Conservation (phyloP, 306 rosid genomes). For the Rosa lucieae region DNA sequence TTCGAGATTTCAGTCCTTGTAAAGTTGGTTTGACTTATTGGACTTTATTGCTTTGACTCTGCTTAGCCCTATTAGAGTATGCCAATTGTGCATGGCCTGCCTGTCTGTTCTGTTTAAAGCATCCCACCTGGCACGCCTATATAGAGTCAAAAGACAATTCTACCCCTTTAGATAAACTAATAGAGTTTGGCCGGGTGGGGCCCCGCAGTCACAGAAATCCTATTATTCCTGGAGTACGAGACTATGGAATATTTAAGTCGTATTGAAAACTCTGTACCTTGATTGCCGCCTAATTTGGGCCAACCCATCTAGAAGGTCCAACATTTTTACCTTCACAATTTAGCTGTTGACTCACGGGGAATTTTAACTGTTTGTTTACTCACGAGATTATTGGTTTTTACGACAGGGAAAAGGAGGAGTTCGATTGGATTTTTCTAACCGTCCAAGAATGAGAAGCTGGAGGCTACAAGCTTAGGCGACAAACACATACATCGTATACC, state of each 20-base stretch:
- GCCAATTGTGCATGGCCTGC: constrained; percentile 1
- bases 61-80: neutral
- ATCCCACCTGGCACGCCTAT: neutral
- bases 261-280: neutral
- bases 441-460: constrained; percentile 29
- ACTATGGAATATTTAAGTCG: neutral
- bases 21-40: neutral
- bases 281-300: neutral
- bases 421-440: constrained; percentile 44
- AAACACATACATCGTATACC: constrained; percentile 41
- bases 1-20: neutral
- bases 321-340: neutral
- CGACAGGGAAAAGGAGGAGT: constrained; percentile 17
- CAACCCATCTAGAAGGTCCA: constrained; percentile 1
- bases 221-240: neutral
- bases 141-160: neutral
- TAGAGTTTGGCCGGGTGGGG: neutral
- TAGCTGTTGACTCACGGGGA: neutral
- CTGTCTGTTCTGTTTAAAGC: neutral
- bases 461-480: constrained; percentile 13
- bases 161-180: neutral
- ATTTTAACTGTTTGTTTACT: neutral
- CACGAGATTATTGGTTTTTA: neutral
- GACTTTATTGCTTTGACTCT: constrained; percentile 20
- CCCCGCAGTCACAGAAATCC: neutral